phyloP scores from a whole-genome alignment of 805 yeast genomes.

The Candida methanosorbosa region DNA sequence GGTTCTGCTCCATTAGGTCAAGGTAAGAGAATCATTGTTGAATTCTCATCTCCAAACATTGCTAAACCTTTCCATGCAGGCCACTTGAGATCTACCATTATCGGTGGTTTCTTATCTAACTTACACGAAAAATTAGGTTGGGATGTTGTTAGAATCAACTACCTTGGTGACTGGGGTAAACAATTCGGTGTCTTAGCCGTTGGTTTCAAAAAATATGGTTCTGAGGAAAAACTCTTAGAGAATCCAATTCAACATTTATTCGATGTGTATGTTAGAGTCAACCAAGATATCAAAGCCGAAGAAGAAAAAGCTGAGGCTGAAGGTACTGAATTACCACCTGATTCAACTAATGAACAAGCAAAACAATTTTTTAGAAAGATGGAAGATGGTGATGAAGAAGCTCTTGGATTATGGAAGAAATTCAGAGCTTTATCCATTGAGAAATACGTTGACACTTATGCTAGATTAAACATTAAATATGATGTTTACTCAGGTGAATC shows the following conservation, averaged over 20 bases:
- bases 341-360: conserved; percentile 71
- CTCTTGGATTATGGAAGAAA: conserved; percentile 70
- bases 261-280: conserved; percentile 84
- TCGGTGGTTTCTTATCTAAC: conserved; percentile 91
- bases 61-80: conserved; percentile 99
- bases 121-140: conserved; percentile 87
- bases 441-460: conserved; percentile 80
- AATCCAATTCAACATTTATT: conserved; percentile 95
- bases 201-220: conserved; percentile 82
- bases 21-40: conserved; percentile 67
- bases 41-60: conserved; percentile 95
- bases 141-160: conserved; percentile 88
- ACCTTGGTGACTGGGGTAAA: conserved; percentile 99
- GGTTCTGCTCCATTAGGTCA: conserved; percentile 72
- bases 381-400: conserved; percentile 89
- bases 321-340: conserved; percentile 37
- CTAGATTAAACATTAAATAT: conserved; percentile 81
- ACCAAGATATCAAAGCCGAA: conserved; percentile 64
- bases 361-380: conserved; percentile 78
- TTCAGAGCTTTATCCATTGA: conserved; percentile 89
- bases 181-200: conserved; percentile 95
- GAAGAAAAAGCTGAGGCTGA: conserved; percentile 43
- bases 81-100: conserved; percentile 93
- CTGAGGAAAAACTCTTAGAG: conserved; percentile 53
- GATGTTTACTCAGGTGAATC: conserved; percentile 95